Evolutionary conservation across 2,329 filamentous ascomycete species (phyloP), one percentile per base, ranked within the genome.

Genomic region (Zymoseptoria passerinii): DNA sequence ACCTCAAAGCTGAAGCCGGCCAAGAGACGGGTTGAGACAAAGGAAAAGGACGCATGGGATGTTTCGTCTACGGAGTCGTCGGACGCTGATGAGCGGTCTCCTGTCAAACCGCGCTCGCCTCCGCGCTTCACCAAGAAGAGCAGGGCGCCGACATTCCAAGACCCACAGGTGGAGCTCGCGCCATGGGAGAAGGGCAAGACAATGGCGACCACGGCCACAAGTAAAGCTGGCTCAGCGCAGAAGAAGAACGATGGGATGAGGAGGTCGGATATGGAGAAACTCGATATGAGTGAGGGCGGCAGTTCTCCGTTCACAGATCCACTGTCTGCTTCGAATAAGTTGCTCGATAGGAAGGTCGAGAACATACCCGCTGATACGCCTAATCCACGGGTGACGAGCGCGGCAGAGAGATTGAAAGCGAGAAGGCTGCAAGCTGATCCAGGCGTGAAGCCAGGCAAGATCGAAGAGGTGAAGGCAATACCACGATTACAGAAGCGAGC

Each of bases 11-110:
- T 48, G 28, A 23, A 13, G 51, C 51, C 3, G 23, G 53, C 13
- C 56, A 61, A 54, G 28, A 28, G n/a, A 19, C 58, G 55, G 35
- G 10, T 29, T 8, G 53, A 23, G 8, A 48, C 59, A 20, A 29
- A 51, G 35, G 64, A 59, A 48, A 52, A 51, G 40, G 70, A 72
- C 44, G 64, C 74, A 18, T 79, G 77, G 63, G 76, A 79, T 60
- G 71, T 78, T 19, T 76, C 76, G 3, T 63, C 63, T 28, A 63
- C 53, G 10, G 50, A 52, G 23, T 63, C 63, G 20, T 65, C 71
- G 2, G 70, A 71, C 23, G 35, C 10, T 7, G 71, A 73, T 6
- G 71, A 72, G n/a, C 52, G 54, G 4, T 58, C 60, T 4, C 61
- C 53, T 27, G 57, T 66, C 44, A 62, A 51, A 55, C 64, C 59